Evolutionary conservation across 208 protist species (phyloP).

Genomic region (Phytomonas francai): DNA sequence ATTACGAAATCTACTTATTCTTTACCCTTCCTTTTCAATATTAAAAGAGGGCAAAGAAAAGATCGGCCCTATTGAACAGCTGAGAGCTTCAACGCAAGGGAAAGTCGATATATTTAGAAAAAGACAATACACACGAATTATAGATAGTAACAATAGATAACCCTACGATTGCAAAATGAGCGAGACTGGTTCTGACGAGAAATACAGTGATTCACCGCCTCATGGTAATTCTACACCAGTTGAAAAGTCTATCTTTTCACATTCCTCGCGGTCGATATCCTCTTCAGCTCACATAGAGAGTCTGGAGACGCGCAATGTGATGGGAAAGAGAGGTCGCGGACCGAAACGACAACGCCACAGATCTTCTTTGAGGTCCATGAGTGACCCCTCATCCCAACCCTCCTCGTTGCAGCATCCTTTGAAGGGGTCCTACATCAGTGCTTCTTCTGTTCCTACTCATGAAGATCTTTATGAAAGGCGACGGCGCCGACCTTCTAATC

Average conservation of each 20-base stretch:
- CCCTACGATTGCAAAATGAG: neutral
- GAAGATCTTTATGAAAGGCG: constrained; percentile 2
- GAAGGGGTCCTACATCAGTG: neutral
- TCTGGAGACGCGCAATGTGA: too few relatives aligned
- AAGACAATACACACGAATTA: neutral
- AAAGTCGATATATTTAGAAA: neutral
- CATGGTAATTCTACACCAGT: neutral
- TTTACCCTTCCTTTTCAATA: neutral
- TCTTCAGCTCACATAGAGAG: neutral
- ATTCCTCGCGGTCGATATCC: neutral
- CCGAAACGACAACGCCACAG: neutral
- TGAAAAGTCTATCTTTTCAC: neutral
- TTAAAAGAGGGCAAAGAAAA: neutral
- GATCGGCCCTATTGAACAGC: neutral
- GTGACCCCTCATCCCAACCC: neutral
- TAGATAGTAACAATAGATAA: neutral
- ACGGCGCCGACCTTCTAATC: neutral
- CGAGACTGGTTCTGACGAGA: neutral
- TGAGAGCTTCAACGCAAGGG: neutral
- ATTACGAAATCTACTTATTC: neutral
- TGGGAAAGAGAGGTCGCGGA: too few relatives aligned
- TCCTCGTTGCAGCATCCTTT: neutral
- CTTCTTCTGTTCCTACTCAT: neutral
- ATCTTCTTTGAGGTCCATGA: neutral
- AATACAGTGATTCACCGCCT: neutral